Conservation (phyloP, 1,284 basidiomycete genomes). For the Prillingera fragicola region DNA sequence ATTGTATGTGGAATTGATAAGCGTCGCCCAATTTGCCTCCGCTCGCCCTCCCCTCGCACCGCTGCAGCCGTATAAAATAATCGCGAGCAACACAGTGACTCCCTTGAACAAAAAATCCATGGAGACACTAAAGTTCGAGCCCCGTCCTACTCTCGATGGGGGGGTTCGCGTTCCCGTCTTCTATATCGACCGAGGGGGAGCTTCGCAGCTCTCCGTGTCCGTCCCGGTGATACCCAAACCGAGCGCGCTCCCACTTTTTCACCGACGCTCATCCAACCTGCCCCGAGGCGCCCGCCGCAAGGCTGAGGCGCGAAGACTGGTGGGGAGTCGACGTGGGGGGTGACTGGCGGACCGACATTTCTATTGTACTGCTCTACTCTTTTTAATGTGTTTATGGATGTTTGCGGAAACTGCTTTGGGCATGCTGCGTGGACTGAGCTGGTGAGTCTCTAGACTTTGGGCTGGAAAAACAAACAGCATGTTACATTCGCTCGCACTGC, state of each 20-base stretch:
- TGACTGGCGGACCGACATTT: slow-evolving; percentile 24
- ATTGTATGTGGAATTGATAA: neutral
- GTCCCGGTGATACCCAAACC: slow-evolving; percentile 39
- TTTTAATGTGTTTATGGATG: too few relatives aligned
- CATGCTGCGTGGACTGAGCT: too few relatives aligned
- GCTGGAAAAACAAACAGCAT: too few relatives aligned
- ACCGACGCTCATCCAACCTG: slow-evolving; percentile 3
- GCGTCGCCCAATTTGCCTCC: neutral
- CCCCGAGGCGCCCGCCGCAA: slow-evolving; percentile 19
- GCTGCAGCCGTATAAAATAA: neutral
- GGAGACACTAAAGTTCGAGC: slow-evolving; percentile 49
- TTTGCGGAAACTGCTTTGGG: too few relatives aligned
- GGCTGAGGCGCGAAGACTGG: slow-evolving; percentile 24
- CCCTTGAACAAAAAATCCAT: slow-evolving; percentile 34
- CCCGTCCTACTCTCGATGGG: slow-evolving; percentile 42
- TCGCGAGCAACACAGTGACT: neutral
- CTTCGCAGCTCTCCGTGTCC: too few relatives aligned
- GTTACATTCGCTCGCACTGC: too few relatives aligned
- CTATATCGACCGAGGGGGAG: slow-evolving; percentile 37
- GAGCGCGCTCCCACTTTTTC: slow-evolving; percentile 9
- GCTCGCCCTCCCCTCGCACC: neutral
- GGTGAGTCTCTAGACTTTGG: too few relatives aligned
- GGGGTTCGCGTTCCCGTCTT: slow-evolving; percentile 48
- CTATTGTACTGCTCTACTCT: slow-evolving; percentile 1
- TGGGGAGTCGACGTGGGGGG: slow-evolving; percentile 14